Evolutionary conservation across 2,329 filamentous ascomycete species (phyloP), one percentile per base, ranked within the genome.

Genomic region (Penicillium sp.): DNA sequence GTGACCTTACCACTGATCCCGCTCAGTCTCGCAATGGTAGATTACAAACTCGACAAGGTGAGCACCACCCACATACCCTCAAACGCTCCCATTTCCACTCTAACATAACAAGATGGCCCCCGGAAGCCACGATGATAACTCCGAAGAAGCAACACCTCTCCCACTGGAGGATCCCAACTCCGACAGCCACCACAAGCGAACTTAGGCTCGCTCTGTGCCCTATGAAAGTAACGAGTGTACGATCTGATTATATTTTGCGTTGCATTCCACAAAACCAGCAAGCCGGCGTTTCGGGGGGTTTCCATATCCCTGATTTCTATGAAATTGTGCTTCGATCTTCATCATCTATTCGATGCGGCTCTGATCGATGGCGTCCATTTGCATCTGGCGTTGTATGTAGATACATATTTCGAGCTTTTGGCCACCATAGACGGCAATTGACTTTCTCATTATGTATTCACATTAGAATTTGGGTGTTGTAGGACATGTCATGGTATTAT

Each of bases 1-100:
- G 75, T 78, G 29, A 72, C 78, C 10, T 68, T 81, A 15, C 83
- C 82, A 2, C 71, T 85, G 20, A 68, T 86, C 33, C 72, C 79
- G 5, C 64, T 84, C 46, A 78, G 75, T 52, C 67, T 82, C 48
- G 50, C 76, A n/a, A 78, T 83, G 76, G 72, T 72, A 62, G 78
- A 86, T 62, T 81, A 81, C 59, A 75, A 74, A 51, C 72, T 86
- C 15, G 78, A 81, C 58, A 73, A 77, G 66, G 69, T 74, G 53
- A 57, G 55, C 31, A 54, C 35, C 15, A 28, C 10, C 23, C 9
- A 23, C 20, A 28, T 28, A 2, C 23, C 4, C 8, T 10, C 12
- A 12, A 6, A 23, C 3, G 3, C 20, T 23, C 8, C 4, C 33
- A 2, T 12, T 4, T 9, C 9, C 18, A 37, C 7, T 4, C 33